Percentiles rank a stretch among this genome's conserved stretches.
phyloP scores from a whole-genome alignment of 73 alveolate genomes.

The Tetrahymena thermophila region DNA sequence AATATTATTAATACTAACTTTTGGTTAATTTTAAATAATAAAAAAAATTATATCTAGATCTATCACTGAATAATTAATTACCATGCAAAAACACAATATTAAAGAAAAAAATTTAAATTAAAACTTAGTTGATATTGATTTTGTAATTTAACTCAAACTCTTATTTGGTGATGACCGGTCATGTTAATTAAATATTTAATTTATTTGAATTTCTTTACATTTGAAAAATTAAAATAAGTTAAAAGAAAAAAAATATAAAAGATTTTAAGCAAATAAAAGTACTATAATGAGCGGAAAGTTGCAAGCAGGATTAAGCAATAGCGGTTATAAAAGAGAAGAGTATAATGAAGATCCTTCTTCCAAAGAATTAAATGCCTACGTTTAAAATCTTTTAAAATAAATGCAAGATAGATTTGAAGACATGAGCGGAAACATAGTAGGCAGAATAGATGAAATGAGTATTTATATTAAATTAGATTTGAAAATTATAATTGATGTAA shows the following conservation, averaged over 20 bases:
- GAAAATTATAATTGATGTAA: not conserved
- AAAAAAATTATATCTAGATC: no score
- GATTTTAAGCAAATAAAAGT: not conserved
- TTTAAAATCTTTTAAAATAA: constrained; percentile 22
- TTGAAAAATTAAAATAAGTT: not conserved
- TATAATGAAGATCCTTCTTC: constrained; percentile 19
- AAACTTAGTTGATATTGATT: not conserved
- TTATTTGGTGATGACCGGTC: not conserved
- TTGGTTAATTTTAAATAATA: no score
- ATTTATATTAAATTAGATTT: not conserved
- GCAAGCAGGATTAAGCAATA: not conserved
- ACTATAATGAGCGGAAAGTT: not conserved
- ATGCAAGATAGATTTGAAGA: constrained; percentile 48
- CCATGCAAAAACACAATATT: no score
- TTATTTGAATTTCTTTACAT: not conserved
- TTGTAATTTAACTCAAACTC: not conserved
- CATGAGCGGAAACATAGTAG: constrained; percentile 22
- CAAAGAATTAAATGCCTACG: constrained; percentile 12
- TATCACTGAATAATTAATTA: no score
- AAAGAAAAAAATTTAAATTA: not conserved
- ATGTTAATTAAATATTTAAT: not conserved
- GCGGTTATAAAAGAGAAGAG: not conserved
- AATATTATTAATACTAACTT: no score
- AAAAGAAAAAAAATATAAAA: not conserved
- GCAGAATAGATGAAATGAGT: constrained; percentile 48